phyloP scores from a whole-genome alignment of 2,329 filamentous ascomycete genomes.

The Pseudogymnoascus sp. region DNA sequence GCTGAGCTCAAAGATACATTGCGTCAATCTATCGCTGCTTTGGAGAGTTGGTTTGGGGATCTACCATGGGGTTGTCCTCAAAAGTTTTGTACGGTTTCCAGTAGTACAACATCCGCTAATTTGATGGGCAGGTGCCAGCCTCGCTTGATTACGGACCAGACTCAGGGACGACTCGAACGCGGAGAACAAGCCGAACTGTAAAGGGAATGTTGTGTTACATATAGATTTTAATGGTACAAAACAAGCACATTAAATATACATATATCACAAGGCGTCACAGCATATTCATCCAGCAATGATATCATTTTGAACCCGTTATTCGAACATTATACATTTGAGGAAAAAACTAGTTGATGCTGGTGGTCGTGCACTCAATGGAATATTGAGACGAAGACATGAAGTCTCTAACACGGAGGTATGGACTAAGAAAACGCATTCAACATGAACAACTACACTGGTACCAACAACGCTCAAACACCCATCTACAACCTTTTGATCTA shows the following conservation, averaged over 20 bases:
- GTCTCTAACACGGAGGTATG: conserved; percentile 8
- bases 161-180: neutral
- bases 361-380: conserved; percentile 1
- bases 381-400: conserved; percentile 7
- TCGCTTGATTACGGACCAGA: neutral
- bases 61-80: neutral
- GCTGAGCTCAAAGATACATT: neutral
- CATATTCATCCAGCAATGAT: neutral
- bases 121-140: neutral
- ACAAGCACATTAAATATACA: neutral
- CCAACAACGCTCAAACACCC: conserved; percentile 10
- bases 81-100: conserved; percentile 6
- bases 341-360: conserved; percentile 7
- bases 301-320: neutral
- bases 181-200: neutral
- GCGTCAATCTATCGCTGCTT: conserved; percentile 3
- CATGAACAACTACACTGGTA: conserved; percentile 10
- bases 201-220: neutral
- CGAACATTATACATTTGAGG: conserved; percentile 9
- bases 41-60: neutral
- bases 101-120: conserved; percentile 1
- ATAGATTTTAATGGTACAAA: too few species aligned
- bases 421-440: conserved; percentile 9
- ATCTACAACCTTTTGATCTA: conserved; percentile 3
- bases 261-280: neutral